Percentiles rank a stretch among this genome's conserved stretches.
phyloP scores from a whole-genome alignment of 495 filamentous ascomycete genomes.

The Penicillium canescens region DNA sequence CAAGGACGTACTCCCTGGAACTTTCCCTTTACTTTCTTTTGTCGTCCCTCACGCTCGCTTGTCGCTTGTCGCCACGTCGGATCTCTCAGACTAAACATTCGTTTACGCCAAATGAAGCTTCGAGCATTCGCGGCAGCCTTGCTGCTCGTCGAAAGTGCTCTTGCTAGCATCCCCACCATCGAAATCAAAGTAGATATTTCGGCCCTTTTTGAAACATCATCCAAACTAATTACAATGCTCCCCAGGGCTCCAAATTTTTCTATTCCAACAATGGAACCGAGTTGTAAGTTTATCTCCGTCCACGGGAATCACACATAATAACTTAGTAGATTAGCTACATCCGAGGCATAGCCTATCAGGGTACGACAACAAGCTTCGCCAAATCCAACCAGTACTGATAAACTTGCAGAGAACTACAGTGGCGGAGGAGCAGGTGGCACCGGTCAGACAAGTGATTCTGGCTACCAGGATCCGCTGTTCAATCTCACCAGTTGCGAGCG shows the following conservation, averaged over 20 bases:
- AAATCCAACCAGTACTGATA: conserved; percentile 8
- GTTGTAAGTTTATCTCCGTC: conserved; percentile 55
- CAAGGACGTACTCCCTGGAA: too few species aligned
- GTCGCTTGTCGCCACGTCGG: too few species aligned
- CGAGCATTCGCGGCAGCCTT: too few species aligned
- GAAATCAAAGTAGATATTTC: too few species aligned
- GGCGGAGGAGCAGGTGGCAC: conserved; percentile 14
- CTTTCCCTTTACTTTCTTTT: too few species aligned
- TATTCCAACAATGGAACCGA: conserved; percentile 68
- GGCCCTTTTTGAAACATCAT: too few species aligned
- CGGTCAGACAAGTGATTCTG: conserved; percentile 31
- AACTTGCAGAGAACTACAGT: conserved; percentile 45
- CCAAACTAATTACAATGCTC: too few species aligned
- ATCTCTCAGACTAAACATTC: too few species aligned
- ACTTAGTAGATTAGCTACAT: conserved; percentile 55
- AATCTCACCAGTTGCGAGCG: conserved; percentile 66
- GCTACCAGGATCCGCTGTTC: conserved; percentile 68
- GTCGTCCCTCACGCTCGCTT: too few species aligned
- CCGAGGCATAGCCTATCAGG: conserved; percentile 84
- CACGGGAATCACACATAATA: not conserved
- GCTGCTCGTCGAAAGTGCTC: too few species aligned
- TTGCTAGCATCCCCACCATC: too few species aligned
- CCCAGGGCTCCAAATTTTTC: conserved; percentile 74
- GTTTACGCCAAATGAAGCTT: too few species aligned
- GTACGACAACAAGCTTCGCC: conserved; percentile 18